phyloP scores from a whole-genome alignment of 2,329 filamentous ascomycete species.

The Fusarium proliferatum region DNA sequence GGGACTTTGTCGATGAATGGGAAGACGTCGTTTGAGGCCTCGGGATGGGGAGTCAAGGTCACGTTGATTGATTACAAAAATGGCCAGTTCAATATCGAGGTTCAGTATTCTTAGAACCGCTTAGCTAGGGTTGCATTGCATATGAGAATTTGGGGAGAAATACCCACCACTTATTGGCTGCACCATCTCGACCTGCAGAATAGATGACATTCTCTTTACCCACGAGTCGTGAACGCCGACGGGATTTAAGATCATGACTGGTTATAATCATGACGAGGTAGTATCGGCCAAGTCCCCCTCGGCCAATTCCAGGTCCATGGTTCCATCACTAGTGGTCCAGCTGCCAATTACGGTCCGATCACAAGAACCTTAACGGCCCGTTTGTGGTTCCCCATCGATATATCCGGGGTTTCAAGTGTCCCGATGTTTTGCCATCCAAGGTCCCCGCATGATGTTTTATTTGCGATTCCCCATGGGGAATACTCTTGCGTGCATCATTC shows the following conservation, averaged over 20 bases:
- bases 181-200: background rate
- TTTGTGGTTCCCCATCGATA: conserved; percentile 17
- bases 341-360: conserved; percentile 7
- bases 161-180: background rate
- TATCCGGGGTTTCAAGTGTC: background rate
- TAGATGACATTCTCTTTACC: background rate
- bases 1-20: conserved; percentile 42
- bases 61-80: conserved; percentile 7
- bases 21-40: conserved; percentile 4
- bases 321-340: conserved; percentile 4
- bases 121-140: background rate
- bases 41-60: conserved; percentile 28
- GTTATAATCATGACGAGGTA: background rate
- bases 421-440: background rate
- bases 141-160: background rate
- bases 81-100: background rate
- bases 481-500: background rate
- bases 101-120: background rate
- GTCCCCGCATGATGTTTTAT: conserved; percentile 6
- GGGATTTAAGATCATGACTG: background rate
- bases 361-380: conserved; percentile 22
- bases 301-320: background rate
- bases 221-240: background rate
- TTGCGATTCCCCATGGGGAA: conserved; percentile 22
- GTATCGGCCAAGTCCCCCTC: conserved; percentile 1